Evolutionary conservation across 106 monocot species (phyloP).

Genomic region (Apostasia ramifera): DNA sequence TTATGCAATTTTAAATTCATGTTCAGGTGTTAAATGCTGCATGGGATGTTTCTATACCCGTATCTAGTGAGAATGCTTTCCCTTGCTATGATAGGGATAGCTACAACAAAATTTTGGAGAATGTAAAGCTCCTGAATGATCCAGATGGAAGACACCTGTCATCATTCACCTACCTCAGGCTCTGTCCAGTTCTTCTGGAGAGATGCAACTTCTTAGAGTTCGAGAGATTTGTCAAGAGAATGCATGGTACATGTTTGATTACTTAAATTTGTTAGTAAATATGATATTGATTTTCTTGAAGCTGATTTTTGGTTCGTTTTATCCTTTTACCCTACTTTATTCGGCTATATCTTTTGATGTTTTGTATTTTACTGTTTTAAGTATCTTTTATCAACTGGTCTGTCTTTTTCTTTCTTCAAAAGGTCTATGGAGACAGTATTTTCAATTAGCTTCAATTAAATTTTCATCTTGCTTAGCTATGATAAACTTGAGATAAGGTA

Average conservation of each 20-base stretch:
- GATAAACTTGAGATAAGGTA: too few relatives aligned
- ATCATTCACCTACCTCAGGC: constrained; percentile 86
- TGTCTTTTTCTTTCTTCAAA: too few relatives aligned
- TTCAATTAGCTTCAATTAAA: too few relatives aligned
- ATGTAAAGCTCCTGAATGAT: constrained; percentile 75
- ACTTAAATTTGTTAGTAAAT: too few relatives aligned
- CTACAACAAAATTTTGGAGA: constrained; percentile 88
- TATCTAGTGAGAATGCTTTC: constrained; percentile 91
- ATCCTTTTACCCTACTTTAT: neutral
- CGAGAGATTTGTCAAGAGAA: constrained; percentile 81
- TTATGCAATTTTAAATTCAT: neutral
- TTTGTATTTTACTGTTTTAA: too few relatives aligned
- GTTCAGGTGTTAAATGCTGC: constrained; percentile 86
- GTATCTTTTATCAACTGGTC: too few relatives aligned
- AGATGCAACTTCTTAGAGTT: constrained; percentile 65
- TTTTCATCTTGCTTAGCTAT: too few relatives aligned
- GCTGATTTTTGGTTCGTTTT: neutral
- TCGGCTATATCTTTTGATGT: too few relatives aligned
- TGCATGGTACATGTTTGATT: constrained; percentile 57
- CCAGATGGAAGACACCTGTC: constrained; percentile 86
- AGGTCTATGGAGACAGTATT: too few relatives aligned
- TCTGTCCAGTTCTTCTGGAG: constrained; percentile 66
- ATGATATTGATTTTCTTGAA: too few relatives aligned
- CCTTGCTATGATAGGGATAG: constrained; percentile 85
- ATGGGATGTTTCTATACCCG: constrained; percentile 75